Base-by-base conservation (phyloP, 257 asterid species). In the Ajuga chamaepitys region DNA sequence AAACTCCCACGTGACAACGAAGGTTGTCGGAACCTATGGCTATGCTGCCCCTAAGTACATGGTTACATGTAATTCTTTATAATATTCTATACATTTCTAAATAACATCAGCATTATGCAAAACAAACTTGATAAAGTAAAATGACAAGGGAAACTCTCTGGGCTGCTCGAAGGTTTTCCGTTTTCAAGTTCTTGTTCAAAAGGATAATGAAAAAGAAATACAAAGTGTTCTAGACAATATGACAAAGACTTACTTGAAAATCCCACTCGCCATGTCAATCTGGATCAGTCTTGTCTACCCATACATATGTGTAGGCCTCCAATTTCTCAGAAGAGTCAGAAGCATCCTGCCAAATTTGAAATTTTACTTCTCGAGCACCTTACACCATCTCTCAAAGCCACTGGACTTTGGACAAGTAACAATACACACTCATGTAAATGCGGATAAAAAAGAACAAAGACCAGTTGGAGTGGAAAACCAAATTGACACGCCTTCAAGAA, bases 241-340 rank as follows among this genome's bases (percentile, higher is more conserved):
- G 21, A 34, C 45, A 44, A 12, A 11, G 21, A 60, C 60, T 57
- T 62, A 87, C 97, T 88, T 87, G 88, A 58, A 87, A 80, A 73
- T 87, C 75, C 95, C 97, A 90, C 45, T 81, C 82, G 37, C 95
- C 95, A 34, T 73, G 71, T 75, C 87, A 71, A 68, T 78, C 62
- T 2, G 96, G 92, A 78, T 90, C 95, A 35, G 74, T 67, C 79
- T 76, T 73, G 74, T 87, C 76, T 42, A 34, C 80, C 97, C 96
- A 85, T 41, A 87, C 75, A 34, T 87, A 90, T 5, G 95, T 67
- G 60, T 76, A 24, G 28, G 82, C 82, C 68, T 76, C 79, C 82
- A 84, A 38, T 54, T 62, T 84, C 75, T 81, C 81, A 35, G 84
- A n/a, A n/a, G n/a, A n/a, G n/a, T n/a, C n/a, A n/a, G n/a, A 67